Conservation (phyloP, 2,329 filamentous ascomycete species). For the Curvularia eragrostidis region DNA sequence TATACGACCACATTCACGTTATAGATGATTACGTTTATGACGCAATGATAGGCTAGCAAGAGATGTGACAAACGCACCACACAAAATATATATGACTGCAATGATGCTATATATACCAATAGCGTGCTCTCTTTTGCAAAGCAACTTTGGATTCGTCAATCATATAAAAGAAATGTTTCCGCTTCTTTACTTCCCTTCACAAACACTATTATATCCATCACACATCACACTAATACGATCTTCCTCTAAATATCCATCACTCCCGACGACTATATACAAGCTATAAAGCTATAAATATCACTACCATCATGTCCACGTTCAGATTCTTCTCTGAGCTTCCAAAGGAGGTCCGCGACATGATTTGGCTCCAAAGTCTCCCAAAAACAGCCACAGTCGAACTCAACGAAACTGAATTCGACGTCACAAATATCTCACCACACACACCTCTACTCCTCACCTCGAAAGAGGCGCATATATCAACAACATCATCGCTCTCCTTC, state of each 20-base stretch:
- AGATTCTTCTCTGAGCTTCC: constrained; percentile 8
- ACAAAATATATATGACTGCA: too few relatives aligned
- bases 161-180: not conserved
- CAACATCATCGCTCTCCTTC: constrained; percentile 4
- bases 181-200: not conserved
- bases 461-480: constrained; percentile 15
- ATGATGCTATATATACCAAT: too few relatives aligned
- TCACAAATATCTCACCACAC: constrained; percentile 17
- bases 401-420: constrained; percentile 12
- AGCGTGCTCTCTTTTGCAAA: not conserved
- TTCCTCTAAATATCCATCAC: not conserved
- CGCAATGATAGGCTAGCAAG: not conserved
- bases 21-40: too few relatives aligned
- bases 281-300: not conserved
- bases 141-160: not conserved
- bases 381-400: constrained; percentile 8
- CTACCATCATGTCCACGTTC: constrained; percentile 6
- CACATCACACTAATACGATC: not conserved
- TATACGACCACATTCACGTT: too few relatives aligned
- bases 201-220: not conserved
- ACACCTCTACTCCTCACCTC: constrained; percentile 12
- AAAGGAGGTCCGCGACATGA: constrained; percentile 5
- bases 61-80: too few relatives aligned
- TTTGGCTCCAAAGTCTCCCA: constrained; percentile 9
- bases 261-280: not conserved